These are phyloP conservation scores for Ramularia collo-cygni DNA, from an alignment of 2,329 filamentous ascomycete genomes.

Conservation along the genomic window DNA sequence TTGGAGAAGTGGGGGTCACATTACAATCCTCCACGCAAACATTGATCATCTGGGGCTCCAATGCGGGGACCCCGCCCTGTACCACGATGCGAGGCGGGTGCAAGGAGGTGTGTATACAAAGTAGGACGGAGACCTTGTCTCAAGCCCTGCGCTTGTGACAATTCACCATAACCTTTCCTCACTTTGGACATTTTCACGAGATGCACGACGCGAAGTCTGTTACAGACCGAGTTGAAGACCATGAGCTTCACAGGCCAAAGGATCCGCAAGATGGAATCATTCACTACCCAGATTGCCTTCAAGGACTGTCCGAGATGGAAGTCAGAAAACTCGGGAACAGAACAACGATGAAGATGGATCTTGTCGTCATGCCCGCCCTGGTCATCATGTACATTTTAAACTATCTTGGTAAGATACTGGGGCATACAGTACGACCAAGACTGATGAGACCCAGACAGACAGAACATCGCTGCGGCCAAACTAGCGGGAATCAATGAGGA, in stretches of 20 bases:
- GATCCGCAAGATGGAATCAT: slow-evolving; percentile 2
- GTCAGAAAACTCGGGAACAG: slow-evolving; percentile 16
- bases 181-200: no score
- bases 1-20: no score
- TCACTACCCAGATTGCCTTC: slow-evolving; percentile 8
- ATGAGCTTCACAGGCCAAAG: slow-evolving; percentile 7
- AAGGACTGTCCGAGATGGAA: slow-evolving; percentile 11
- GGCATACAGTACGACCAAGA: no score
- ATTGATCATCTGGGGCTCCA: no score
- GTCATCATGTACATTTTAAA: slow-evolving; percentile 22
- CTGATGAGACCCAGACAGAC: slow-evolving; percentile 13
- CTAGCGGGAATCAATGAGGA: slow-evolving; percentile 20
- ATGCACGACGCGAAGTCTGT: slow-evolving; percentile 12
- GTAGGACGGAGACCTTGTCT: no score
- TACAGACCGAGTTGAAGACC: slow-evolving; percentile 10
- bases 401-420: slow-evolving; percentile 15
- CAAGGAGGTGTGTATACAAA: no score
- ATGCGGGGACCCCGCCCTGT: no score
- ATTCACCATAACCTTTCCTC: no score
- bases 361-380: slow-evolving; percentile 20
- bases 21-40: no score
- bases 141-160: no score
- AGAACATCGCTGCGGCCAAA: slow-evolving; percentile 21
- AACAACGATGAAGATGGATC: slow-evolving; percentile 19
- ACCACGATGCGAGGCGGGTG: no score